Percentiles rank a stretch among this genome's conserved stretches.
Evolutionary conservation across 2,329 filamentous ascomycete species (phyloP).

Genomic region (Ampelomyces quisqualis): DNA sequence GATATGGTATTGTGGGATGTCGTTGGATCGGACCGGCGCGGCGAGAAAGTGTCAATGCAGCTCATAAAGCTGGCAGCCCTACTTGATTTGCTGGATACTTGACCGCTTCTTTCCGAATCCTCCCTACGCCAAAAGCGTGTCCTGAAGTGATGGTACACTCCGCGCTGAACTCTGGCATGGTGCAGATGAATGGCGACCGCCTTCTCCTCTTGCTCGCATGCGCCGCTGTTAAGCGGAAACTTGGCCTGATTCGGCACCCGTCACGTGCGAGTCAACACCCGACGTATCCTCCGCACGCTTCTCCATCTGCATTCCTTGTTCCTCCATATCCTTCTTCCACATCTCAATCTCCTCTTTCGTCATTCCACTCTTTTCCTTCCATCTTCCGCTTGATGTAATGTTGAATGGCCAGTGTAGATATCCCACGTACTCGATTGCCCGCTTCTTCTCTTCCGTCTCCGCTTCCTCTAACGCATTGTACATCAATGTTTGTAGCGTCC

Average conservation of each 20-base stretch:
- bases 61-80: not conserved
- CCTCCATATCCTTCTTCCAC: not conserved
- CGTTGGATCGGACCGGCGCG: slow-evolving; percentile 18
- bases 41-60: not conserved
- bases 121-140: too few species aligned
- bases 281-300: not conserved
- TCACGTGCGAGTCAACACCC: too few species aligned
- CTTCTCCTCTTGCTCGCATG: too few species aligned
- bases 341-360: not conserved
- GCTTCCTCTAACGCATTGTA: not conserved
- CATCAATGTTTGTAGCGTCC: not conserved
- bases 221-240: too few species aligned
- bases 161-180: too few species aligned
- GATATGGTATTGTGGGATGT: not conserved
- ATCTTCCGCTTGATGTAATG: not conserved
- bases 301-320: not conserved
- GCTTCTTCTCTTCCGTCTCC: slow-evolving; percentile 2
- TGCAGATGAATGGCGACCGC: not conserved
- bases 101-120: slow-evolving; percentile 2
- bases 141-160: too few species aligned
- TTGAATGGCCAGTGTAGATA: slow-evolving; percentile 7
- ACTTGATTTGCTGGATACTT: not conserved
- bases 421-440: not conserved
- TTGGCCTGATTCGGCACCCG: too few species aligned
- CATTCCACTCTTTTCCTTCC: not conserved